Evolutionary conservation across 768 basidiomycete species (phyloP), one percentile per base, ranked within the genome.

Genomic region (Tulasnella sp.): DNA sequence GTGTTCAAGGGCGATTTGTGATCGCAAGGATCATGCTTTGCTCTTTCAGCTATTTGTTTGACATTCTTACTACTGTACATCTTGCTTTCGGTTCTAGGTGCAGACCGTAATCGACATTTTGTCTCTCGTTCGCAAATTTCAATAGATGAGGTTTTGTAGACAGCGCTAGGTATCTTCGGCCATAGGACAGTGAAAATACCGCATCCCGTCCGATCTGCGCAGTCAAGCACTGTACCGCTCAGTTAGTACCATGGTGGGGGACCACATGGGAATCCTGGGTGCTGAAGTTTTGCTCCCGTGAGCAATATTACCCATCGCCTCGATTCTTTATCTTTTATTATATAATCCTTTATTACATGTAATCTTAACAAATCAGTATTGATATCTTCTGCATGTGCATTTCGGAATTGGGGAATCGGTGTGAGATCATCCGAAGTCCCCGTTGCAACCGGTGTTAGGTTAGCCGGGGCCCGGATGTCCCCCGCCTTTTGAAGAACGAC

Each of bases 231-330:
- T 60, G 58, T 60, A 60, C 58, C 58, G 58, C 58, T 69, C 28
- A 69, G n/a, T 28, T 69, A 69, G 64, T 69, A 69, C 64, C 64
- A 69, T 69, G 64, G 64, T 69, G 64, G 64, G 64, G 64, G 64
- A 34, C 64, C 64, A 69, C 64, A 69, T 69, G 64, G 64, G 64
- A 69, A 69, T 69, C 64, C 64, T 69, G 64, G 64, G n/a, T 28
- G 64, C 64, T 69, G 64, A 69, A 69, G 64, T 69, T 69, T 69
- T 69, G 28, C n/a, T 16, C 12, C n/a, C 12, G 24, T 16, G 58
- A 8, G 24, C 58, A 60, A 60, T 8, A 11, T 28, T 31, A 5
- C 12, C 12, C 28, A 9, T n/a, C n/a, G 58, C n/a, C 8, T 60
- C 46, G 46, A 46, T 69, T 31, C 34, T 18, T 34, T n/a, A n/a